A percentile compares a stretch with the other conserved stretches of the same genome.
Evolutionary conservation across 2,329 filamentous ascomycete species (phyloP).

Genomic region (Monosporascus ibericus): DNA sequence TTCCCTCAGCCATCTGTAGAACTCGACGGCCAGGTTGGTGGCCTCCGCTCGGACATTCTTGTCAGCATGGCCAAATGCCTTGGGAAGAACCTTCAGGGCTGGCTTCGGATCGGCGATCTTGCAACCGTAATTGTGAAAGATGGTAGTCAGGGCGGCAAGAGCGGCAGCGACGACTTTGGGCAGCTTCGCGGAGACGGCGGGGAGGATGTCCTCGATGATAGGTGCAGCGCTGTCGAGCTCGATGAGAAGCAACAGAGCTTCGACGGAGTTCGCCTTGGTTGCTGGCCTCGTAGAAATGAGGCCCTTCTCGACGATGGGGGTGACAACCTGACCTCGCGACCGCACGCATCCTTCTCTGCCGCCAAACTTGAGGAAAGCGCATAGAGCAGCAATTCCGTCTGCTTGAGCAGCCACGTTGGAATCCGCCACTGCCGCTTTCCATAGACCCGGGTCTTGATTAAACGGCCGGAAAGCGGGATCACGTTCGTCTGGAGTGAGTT

Average conservation of each 20-base stretch:
- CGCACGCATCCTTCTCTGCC: slow-evolving; percentile 72
- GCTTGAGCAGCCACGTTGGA: slow-evolving; percentile 96
- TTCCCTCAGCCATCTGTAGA: slow-evolving; percentile 95
- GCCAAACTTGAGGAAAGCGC: slow-evolving; percentile 87
- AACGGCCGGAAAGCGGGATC: slow-evolving; percentile 86
- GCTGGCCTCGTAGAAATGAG: slow-evolving; percentile 80
- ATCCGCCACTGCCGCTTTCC: slow-evolving; percentile 89
- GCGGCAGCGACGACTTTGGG: slow-evolving; percentile 30
- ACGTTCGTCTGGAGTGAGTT: slow-evolving; percentile 74
- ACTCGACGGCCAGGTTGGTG: slow-evolving; percentile 83
- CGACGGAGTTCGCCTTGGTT: slow-evolving; percentile 79
- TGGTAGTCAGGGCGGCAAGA: slow-evolving; percentile 61
- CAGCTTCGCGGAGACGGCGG: slow-evolving; percentile 31
- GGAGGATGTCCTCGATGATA: slow-evolving; percentile 84
- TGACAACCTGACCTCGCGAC: slow-evolving; percentile 69
- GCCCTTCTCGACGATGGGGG: slow-evolving; percentile 84
- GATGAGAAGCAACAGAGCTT: slow-evolving; percentile 81
- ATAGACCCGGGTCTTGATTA: slow-evolving; percentile 73
- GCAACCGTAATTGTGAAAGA: slow-evolving; percentile 92
- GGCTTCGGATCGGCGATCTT: slow-evolving; percentile 92
- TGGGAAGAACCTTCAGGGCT: slow-evolving; percentile 79
- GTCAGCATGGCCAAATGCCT: slow-evolving; percentile 91
- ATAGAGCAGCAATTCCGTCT: slow-evolving; percentile 82
- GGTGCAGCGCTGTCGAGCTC: slow-evolving; percentile 83
- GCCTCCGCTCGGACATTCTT: slow-evolving; percentile 96